A percentile compares a stretch with the other conserved stretches of the same genome.
Conservation (phyloP, 768 basidiomycete species). For the Lactarius vividus region DNA sequence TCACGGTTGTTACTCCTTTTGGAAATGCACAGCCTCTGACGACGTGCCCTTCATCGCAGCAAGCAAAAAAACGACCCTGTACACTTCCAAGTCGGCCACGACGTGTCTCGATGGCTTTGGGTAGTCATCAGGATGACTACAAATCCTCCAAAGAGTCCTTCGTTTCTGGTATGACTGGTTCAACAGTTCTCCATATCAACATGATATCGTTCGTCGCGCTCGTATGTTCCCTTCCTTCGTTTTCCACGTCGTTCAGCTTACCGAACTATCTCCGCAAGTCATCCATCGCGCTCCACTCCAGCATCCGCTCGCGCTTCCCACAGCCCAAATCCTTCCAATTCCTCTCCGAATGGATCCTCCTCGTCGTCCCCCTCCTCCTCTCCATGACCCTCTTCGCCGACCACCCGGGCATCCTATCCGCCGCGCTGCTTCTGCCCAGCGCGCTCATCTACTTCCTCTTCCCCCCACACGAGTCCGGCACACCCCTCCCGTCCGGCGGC, state of each 20-base stretch:
- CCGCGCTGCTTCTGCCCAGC: conserved; percentile 47
- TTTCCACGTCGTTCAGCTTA: background rate
- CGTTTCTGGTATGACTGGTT: conserved; percentile 71
- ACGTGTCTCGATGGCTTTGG: background rate
- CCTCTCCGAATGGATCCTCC: conserved; percentile 61
- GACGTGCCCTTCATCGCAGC: too few species aligned
- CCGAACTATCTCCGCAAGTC: conserved; percentile 41
- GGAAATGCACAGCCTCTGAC: too few species aligned
- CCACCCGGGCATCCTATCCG: conserved; percentile 50
- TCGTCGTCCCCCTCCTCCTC: conserved; percentile 76
- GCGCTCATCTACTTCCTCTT: conserved; percentile 43
- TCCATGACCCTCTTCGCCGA: conserved; percentile 76
- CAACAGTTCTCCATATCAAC: conserved; percentile 66
- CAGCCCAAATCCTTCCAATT: conserved; percentile 41
- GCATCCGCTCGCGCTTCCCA: conserved; percentile 50
- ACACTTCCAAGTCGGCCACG: background rate
- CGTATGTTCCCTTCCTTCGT: conserved; percentile 42
- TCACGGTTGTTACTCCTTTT: too few species aligned
- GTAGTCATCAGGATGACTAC: conserved; percentile 41
- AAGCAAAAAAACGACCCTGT: too few species aligned
- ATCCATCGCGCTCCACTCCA: conserved; percentile 69
- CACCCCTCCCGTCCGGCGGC: conserved; percentile 51
- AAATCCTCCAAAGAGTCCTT: conserved; percentile 81
- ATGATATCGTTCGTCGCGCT: conserved; percentile 59
- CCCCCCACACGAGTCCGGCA: conserved; percentile 43